Conservation (phyloP, 345 rosid species). For the Citrus glauca region DNA sequence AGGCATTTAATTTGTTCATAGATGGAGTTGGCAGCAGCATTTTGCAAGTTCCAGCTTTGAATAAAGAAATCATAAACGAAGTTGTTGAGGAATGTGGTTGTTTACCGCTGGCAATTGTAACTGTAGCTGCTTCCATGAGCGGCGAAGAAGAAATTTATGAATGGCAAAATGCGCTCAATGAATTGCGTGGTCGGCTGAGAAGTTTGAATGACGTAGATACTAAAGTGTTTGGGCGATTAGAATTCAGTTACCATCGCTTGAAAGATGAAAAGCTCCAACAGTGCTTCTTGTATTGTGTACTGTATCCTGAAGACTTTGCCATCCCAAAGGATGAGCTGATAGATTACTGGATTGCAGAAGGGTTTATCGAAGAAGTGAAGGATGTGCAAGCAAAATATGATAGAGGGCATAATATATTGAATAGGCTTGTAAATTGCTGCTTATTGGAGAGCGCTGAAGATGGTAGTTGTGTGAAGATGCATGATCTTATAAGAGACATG, state of each 20-base stretch:
- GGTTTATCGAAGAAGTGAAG: too few relatives aligned
- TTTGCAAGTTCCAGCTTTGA: not conserved
- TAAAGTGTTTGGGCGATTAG: not conserved
- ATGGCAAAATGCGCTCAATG: conserved; percentile 13
- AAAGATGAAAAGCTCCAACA: too few relatives aligned
- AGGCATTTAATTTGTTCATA: too few relatives aligned
- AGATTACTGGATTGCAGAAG: not conserved
- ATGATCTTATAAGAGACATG: too few relatives aligned
- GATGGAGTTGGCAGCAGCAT: not conserved
- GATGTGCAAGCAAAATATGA: too few relatives aligned
- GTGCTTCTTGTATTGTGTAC: too few relatives aligned
- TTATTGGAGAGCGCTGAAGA: fast-evolving
- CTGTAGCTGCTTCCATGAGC: conserved; percentile 9
- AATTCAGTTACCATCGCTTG: too few relatives aligned
- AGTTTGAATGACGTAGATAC: too few relatives aligned
- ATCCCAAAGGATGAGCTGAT: not conserved
- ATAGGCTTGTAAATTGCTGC: too few relatives aligned
- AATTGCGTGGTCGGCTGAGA: not conserved
- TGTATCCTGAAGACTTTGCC: too few relatives aligned
- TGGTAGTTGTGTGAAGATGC: too few relatives aligned
- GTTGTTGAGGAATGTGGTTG: not conserved
- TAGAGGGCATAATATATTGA: too few relatives aligned
- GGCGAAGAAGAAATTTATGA: not conserved
- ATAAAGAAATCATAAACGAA: not conserved
- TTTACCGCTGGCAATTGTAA: conserved; percentile 14